phyloP scores from a whole-genome alignment of 257 asterid genomes.

The Primulina tabacum region DNA sequence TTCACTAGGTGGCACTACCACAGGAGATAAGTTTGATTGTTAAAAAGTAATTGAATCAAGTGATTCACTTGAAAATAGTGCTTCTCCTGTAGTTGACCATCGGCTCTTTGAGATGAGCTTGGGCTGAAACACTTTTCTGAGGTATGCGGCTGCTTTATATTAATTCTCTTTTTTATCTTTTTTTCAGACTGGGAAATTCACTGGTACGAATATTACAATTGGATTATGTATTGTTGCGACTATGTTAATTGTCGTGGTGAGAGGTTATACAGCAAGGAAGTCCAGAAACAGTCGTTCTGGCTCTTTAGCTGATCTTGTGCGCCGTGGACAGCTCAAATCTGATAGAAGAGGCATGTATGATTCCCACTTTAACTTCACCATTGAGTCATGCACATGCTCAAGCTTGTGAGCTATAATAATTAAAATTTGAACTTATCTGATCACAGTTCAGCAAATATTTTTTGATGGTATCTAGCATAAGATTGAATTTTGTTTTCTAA shows the following conservation, averaged over 20 bases:
- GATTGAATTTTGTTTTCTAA: background rate
- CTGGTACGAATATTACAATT: background rate
- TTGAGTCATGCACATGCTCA: background rate
- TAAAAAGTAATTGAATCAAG: background rate
- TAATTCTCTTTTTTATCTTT: no score
- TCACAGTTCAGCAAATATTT: background rate
- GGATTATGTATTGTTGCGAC: background rate
- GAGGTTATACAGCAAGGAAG: background rate
- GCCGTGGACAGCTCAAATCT: background rate
- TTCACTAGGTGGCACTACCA: background rate
- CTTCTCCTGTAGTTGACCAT: background rate
- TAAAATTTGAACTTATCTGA: background rate
- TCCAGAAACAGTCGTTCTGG: background rate
- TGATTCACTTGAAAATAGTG: background rate
- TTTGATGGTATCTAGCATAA: background rate
- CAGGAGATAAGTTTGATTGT: background rate
- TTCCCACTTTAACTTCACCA: background rate
- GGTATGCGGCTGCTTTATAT: background rate
- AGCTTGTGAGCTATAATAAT: background rate
- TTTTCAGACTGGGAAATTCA: background rate
- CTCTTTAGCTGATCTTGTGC: background rate
- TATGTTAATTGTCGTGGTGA: background rate
- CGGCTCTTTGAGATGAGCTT: background rate
- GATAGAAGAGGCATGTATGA: slow-evolving; percentile 4
- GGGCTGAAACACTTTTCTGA: background rate